These are phyloP conservation scores for Kodamaea ohmeri DNA, from an alignment of 1,139 yeast species.

Conservation along the genomic window DNA sequence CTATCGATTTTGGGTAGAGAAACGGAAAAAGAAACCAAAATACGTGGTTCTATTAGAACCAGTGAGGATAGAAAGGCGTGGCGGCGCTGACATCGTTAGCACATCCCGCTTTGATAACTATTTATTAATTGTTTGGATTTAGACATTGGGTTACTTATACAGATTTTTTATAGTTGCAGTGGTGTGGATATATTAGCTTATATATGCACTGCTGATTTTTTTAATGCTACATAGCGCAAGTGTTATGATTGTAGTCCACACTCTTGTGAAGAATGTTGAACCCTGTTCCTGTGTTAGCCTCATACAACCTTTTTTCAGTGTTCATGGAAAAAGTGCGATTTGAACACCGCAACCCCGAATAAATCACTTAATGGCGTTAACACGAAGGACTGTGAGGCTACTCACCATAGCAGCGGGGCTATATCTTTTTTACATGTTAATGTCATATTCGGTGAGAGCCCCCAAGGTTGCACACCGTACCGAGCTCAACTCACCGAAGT, in stretches of 20 bases:
- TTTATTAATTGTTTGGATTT: constrained; percentile 29
- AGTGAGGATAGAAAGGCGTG: constrained; percentile 22
- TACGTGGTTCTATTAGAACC: neutral
- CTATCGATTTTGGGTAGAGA: neutral
- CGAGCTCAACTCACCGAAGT: constrained; percentile 23
- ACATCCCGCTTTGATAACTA: constrained; percentile 11
- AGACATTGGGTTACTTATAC: constrained; percentile 40
- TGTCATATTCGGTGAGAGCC: constrained; percentile 9
- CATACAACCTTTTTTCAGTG: neutral
- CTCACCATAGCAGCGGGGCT: constrained; percentile 9
- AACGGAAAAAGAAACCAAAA: constrained; percentile 1
- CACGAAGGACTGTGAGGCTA: constrained; percentile 7
- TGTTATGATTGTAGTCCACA: constrained; percentile 1
- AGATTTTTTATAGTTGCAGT: constrained; percentile 12
- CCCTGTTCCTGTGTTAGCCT: neutral
- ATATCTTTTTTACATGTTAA: constrained; percentile 13
- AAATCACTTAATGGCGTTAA: constrained; percentile 5
- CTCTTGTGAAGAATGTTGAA: neutral
- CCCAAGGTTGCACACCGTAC: constrained; percentile 19
- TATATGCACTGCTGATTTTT: constrained; percentile 17
- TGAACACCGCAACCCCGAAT: constrained; percentile 1
- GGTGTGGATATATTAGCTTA: constrained; percentile 12
- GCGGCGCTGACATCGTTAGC: neutral
- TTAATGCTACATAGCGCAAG: constrained; percentile 8
- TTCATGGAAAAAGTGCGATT: constrained; percentile 1